These are phyloP conservation scores for Maudiozyma turicensis DNA, from an alignment of 805 yeast genomes.

Conservation along the genomic window DNA sequence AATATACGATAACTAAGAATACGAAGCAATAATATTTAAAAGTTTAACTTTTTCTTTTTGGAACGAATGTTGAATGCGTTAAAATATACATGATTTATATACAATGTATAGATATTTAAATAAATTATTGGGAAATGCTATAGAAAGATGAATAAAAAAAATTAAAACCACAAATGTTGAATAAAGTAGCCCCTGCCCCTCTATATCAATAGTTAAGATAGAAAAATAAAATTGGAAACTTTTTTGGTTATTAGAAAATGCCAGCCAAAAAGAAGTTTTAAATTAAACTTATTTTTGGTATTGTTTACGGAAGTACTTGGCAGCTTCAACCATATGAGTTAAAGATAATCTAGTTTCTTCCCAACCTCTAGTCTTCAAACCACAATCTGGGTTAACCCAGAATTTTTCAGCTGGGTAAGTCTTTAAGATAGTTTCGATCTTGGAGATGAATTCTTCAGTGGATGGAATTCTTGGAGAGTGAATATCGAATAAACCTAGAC, in stretches of 20 bases:
- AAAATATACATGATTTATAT: slow-evolving; percentile 11
- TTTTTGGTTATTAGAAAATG: background rate
- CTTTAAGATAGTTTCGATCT: slow-evolving; percentile 90
- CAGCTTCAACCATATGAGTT: slow-evolving; percentile 98
- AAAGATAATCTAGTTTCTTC: slow-evolving; percentile 90
- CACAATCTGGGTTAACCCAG: slow-evolving; percentile 99
- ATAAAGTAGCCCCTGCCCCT: slow-evolving; percentile 3
- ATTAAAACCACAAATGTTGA: slow-evolving; percentile 16
- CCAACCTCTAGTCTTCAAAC: slow-evolving; percentile 99
- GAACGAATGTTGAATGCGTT: slow-evolving; percentile 32
- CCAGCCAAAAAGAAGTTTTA: background rate
- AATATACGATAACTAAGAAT: no score
- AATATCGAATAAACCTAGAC: slow-evolving; percentile 97
- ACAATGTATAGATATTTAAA: background rate
- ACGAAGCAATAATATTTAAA: no score
- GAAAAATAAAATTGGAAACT: slow-evolving; percentile 3
- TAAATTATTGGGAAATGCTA: slow-evolving; percentile 1
- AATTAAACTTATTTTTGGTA: slow-evolving; percentile 20
- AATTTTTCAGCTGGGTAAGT: slow-evolving; percentile 96
- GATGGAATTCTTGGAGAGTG: slow-evolving; percentile 99
- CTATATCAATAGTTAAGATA: background rate
- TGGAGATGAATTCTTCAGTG: slow-evolving; percentile 86
- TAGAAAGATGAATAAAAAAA: slow-evolving; percentile 32
- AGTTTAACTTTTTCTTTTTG: background rate
- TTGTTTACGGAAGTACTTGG: slow-evolving; percentile 81